phyloP scores from a whole-genome alignment of 345 rosid species.

The Citrus unshiu region DNA sequence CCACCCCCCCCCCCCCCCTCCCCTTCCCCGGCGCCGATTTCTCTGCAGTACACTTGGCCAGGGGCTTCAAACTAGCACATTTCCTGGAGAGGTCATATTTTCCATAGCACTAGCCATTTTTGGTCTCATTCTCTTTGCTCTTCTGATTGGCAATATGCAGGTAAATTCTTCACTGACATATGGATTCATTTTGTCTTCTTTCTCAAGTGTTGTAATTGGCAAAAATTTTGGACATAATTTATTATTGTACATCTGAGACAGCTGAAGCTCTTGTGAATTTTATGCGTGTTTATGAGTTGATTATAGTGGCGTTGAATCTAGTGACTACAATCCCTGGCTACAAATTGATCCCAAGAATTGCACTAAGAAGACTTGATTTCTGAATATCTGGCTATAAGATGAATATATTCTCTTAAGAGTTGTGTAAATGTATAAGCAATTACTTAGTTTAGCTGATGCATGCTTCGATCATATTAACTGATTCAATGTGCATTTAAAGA shows the following conservation, averaged over 20 bases:
- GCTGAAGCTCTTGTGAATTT: neutral
- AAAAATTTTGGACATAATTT: neutral
- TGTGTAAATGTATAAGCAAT: neutral
- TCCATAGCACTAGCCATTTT: slow-evolving; percentile 78
- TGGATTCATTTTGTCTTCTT: neutral
- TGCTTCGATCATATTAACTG: neutral
- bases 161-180: slow-evolving; percentile 26
- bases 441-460: neutral
- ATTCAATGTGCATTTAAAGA: neutral
- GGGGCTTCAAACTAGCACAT: slow-evolving; percentile 91
- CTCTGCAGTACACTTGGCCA: slow-evolving; percentile 88
- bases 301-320: neutral
- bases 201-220: neutral
- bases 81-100: slow-evolving; percentile 78
- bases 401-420: neutral
- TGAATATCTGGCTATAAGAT: neutral
- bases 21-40: neutral
- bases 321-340: neutral
- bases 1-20: too few relatives aligned
- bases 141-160: slow-evolving; percentile 99
- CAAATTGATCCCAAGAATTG: neutral
- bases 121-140: slow-evolving; percentile 94
- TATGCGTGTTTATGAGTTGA: neutral
- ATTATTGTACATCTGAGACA: slow-evolving; percentile 2
- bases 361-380: neutral